Conservation (phyloP, 225 moss, liverwort and hornwort genomes). For the Lunularia cruciata region DNA sequence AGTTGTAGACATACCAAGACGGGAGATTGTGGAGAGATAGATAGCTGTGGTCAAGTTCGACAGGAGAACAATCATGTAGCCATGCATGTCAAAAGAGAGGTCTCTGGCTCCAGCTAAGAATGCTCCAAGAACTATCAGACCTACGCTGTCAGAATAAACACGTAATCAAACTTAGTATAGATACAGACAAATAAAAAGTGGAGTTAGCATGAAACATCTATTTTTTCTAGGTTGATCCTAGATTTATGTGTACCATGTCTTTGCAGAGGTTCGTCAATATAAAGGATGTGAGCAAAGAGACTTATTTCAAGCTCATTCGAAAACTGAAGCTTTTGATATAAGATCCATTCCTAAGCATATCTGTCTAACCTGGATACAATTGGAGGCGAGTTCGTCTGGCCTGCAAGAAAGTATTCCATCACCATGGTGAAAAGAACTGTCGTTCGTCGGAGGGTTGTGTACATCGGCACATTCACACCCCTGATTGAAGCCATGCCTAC, state of each 20-base stretch:
- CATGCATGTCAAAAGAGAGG: constrained; percentile 72
- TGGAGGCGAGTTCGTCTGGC: constrained; percentile 78
- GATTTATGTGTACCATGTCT: too few species aligned
- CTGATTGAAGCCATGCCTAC: constrained; percentile 98
- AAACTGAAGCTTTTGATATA: too few species aligned
- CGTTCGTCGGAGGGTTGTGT: constrained; percentile 93
- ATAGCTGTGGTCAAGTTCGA: constrained; percentile 94
- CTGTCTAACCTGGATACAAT: constrained; percentile 65
- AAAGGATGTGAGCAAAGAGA: too few species aligned
- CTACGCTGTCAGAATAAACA: constrained; percentile 57
- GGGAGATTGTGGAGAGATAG: constrained; percentile 92
- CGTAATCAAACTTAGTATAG: background rate
- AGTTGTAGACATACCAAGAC: constrained; percentile 74
- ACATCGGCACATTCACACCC: constrained; percentile 99
- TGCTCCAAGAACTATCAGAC: constrained; percentile 85
- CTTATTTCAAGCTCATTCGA: too few species aligned
- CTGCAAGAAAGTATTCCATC: constrained; percentile 78
- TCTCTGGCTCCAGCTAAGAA: constrained; percentile 88
- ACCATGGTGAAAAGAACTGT: constrained; percentile 93
- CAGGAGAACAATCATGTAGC: constrained; percentile 76
- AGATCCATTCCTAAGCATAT: background rate
- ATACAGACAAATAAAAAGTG: background rate
- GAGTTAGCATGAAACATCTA: too few species aligned
- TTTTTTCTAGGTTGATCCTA: too few species aligned
- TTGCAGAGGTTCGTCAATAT: too few species aligned